Conservation (phyloP, 768 basidiomycete species). For the Termitomyces titanicus region DNA sequence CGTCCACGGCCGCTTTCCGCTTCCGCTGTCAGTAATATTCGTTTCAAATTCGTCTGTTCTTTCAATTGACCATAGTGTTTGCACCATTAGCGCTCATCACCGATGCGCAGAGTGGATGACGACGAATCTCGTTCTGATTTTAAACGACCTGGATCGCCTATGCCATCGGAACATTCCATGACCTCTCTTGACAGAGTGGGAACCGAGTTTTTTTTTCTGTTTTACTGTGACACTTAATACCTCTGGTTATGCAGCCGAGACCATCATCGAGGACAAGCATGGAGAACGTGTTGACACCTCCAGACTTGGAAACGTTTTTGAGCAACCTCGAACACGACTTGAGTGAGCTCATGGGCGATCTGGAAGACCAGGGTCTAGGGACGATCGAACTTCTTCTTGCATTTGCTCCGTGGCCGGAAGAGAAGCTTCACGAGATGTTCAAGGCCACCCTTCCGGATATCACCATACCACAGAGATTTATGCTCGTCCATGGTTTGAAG, state of each 20-base stretch:
- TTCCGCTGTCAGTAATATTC: background rate
- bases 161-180: background rate
- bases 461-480: slow-evolving; percentile 8
- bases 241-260: background rate
- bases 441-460: slow-evolving; percentile 7
- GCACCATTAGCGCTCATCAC: background rate
- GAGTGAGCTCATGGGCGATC: background rate
- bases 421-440: slow-evolving; percentile 7
- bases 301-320: slow-evolving; percentile 1
- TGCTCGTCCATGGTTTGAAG: slow-evolving; percentile 10
- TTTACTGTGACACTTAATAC: background rate
- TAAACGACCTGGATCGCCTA: background rate
- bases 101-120: background rate
- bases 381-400: slow-evolving; percentile 6
- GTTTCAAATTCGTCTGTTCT: background rate
- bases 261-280: background rate
- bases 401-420: slow-evolving; percentile 7
- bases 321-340: slow-evolving; percentile 6
- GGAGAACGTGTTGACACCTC: background rate
- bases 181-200: background rate
- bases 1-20: slow-evolving; percentile 8
- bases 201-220: no score
- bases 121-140: background rate
- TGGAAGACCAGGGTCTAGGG: slow-evolving; percentile 4
- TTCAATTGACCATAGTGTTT: background rate